These are phyloP conservation scores for Magnaporthales sp. DNA, from an alignment of 2,329 filamentous ascomycete species.

Conservation along the genomic window DNA sequence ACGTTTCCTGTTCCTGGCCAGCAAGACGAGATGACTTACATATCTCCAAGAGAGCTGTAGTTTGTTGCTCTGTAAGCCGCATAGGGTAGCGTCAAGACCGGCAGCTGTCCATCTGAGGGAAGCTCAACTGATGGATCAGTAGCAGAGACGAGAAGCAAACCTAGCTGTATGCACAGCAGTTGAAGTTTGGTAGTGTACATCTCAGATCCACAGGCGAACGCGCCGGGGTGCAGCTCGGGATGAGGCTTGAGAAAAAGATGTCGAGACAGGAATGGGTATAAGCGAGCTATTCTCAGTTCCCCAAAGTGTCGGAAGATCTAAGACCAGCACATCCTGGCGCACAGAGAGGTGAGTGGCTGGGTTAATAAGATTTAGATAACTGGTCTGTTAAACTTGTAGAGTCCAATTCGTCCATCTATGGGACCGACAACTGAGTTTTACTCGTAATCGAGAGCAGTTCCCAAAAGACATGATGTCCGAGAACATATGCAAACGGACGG, in stretches of 20 bases:
- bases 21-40: conserved; percentile 10
- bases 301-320: neutral
- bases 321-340: neutral
- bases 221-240: neutral
- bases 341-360: neutral
- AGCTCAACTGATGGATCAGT: neutral
- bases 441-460: neutral
- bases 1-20: neutral
- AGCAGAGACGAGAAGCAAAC: neutral
- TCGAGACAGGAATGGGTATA: neutral
- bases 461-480: neutral
- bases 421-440: neutral
- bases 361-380: neutral
- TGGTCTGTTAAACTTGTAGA: neutral
- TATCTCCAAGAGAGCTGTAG: conserved; percentile 13
- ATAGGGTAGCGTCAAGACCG: conserved; percentile 17
- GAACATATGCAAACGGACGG: neutral
- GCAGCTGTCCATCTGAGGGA: conserved; percentile 7
- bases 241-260: neutral
- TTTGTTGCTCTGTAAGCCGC: conserved; percentile 14
- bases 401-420: neutral
- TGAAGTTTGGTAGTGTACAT: neutral
- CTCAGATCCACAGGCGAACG: neutral
- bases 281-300: neutral
- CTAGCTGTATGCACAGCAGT: neutral